Percentiles rank a stretch among this genome's conserved stretches.
phyloP scores from a whole-genome alignment of 2,329 filamentous ascomycete species.

The Aspergillus brasiliensis region DNA sequence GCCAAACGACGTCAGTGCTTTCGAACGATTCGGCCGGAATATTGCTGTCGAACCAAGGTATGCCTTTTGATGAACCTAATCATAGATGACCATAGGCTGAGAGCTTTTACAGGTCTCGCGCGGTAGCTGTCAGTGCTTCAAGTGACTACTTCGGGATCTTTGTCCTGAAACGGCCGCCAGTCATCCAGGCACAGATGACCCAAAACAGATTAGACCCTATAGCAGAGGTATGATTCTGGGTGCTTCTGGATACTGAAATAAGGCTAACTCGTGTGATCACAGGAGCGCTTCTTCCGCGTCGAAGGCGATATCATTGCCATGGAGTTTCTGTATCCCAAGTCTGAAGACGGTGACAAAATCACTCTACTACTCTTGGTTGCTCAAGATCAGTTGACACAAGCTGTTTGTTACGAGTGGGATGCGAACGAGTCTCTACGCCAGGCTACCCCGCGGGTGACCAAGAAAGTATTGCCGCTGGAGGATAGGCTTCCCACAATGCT shows the following conservation, averaged over 20 bases:
- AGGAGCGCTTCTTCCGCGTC: slow-evolving; percentile 56
- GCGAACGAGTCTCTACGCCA: slow-evolving; percentile 42
- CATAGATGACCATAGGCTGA: slow-evolving; percentile 3
- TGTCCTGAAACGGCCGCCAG: slow-evolving; percentile 61
- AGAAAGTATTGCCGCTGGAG: slow-evolving; percentile 34
- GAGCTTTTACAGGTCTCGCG: slow-evolving; percentile 48
- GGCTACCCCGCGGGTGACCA: slow-evolving; percentile 30
- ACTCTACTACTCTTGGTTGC: slow-evolving; percentile 70
- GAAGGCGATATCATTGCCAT: slow-evolving; percentile 80
- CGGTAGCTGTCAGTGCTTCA: slow-evolving; percentile 69
- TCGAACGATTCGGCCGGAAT: slow-evolving; percentile 63
- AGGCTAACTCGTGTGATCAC: not conserved
- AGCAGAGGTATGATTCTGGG: slow-evolving; percentile 48
- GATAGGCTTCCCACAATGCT: slow-evolving; percentile 66
- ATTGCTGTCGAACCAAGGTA: slow-evolving; percentile 79
- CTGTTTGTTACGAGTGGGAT: slow-evolving; percentile 57
- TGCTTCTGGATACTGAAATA: slow-evolving; percentile 17
- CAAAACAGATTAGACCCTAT: slow-evolving; percentile 61
- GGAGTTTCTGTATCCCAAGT: slow-evolving; percentile 76
- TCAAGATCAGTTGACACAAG: slow-evolving; percentile 47
- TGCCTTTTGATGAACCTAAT: slow-evolving; percentile 22
- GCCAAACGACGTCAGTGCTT: slow-evolving; percentile 56
- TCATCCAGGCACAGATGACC: slow-evolving; percentile 56
- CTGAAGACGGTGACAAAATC: slow-evolving; percentile 67
- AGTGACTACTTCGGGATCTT: slow-evolving; percentile 72